These are phyloP conservation scores for Aspergillus saccharolyticus DNA, from an alignment of 495 filamentous ascomycete species.

Conservation along the genomic window DNA sequence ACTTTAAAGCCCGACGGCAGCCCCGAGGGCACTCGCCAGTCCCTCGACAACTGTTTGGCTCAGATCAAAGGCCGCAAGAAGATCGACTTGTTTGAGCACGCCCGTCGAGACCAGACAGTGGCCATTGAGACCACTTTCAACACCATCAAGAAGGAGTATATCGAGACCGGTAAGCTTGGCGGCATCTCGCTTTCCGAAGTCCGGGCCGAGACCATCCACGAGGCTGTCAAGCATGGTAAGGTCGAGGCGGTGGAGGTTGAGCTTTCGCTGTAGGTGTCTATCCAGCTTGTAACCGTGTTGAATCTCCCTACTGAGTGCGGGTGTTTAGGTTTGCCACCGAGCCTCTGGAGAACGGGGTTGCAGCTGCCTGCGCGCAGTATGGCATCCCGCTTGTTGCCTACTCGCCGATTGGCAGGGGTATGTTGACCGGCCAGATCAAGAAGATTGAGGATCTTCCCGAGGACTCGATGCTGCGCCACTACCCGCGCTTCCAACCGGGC, in stretches of 20 bases:
- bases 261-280: conserved; percentile 33
- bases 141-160: conserved; percentile 27
- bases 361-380: conserved; percentile 55
- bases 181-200: conserved; percentile 62
- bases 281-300: too few species aligned
- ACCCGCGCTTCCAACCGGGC: conserved; percentile 60
- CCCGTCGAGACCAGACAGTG: conserved; percentile 56
- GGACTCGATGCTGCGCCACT: conserved; percentile 6
- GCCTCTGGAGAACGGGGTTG: conserved; percentile 62
- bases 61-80: conserved; percentile 61
- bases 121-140: conserved; percentile 48
- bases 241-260: conserved; percentile 64
- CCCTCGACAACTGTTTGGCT: conserved; percentile 41
- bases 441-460: conserved; percentile 10
- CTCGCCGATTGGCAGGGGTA: conserved; percentile 41
- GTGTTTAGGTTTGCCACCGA: conserved; percentile 35
- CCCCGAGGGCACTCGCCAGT: neutral
- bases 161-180: conserved; percentile 45
- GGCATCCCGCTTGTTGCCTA: conserved; percentile 61
- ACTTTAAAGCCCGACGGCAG: conserved; percentile 1
- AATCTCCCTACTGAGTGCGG: neutral
- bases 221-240: conserved; percentile 53
- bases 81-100: conserved; percentile 67
- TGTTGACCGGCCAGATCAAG: conserved; percentile 44
- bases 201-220: conserved; percentile 56